Evolutionary conservation across 306 rosid genomes (phyloP).

Genomic region (cucumber (Cucumis sativus)): DNA sequence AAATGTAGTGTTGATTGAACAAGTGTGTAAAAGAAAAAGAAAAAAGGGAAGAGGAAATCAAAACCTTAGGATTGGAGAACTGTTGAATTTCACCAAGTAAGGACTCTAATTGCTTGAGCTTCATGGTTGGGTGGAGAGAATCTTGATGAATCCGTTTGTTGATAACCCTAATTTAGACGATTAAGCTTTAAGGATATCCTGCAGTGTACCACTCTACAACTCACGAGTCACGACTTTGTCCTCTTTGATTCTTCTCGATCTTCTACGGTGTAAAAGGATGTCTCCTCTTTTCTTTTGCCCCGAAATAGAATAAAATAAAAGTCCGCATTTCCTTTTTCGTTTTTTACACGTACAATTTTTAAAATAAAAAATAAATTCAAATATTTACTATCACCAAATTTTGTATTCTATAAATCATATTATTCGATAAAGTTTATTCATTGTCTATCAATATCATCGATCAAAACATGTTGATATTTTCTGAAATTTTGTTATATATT

Average conservation of each 20-base stretch:
- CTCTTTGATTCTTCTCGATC: neutral
- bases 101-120: conserved; percentile 83
- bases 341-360: too few relatives aligned
- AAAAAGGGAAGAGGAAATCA: conserved; percentile 1
- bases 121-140: conserved; percentile 27
- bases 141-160: neutral
- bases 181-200: neutral
- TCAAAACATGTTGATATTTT: too few relatives aligned
- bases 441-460: too few relatives aligned
- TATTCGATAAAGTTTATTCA: too few relatives aligned
- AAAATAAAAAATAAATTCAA: too few relatives aligned
- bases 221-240: neutral
- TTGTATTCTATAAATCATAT: too few relatives aligned
- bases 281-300: too few relatives aligned
- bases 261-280: neutral
- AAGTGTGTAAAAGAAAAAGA: neutral
- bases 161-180: neutral
- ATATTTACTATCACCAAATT: too few relatives aligned
- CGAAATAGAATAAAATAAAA: too few relatives aligned
- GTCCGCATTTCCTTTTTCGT: too few relatives aligned
- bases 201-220: neutral
- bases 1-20: neutral
- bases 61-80: conserved; percentile 68
- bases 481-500: too few relatives aligned
- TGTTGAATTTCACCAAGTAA: conserved; percentile 60